Percentiles rank a stretch among this genome's conserved stretches.
Conservation (phyloP, 148 eudicot species). For the Limonium bicolor region DNA sequence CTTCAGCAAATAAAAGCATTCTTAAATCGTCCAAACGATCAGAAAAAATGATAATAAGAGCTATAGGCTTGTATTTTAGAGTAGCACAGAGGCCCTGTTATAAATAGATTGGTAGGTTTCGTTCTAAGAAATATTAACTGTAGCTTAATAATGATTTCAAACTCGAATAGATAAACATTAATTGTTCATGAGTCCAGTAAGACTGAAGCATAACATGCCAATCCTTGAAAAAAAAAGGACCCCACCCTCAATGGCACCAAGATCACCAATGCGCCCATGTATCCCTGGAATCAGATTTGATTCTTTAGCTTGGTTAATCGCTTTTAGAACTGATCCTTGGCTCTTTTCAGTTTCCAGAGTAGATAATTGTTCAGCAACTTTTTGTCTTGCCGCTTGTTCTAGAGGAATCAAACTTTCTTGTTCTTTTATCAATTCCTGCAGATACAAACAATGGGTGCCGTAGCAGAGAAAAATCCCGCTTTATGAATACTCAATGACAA, state of each 20-base stretch:
- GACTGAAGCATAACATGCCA: background rate
- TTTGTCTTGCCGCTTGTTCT: constrained; percentile 87
- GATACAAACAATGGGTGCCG: too few relatives aligned
- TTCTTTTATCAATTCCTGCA: constrained; percentile 63
- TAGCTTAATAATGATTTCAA: too few relatives aligned
- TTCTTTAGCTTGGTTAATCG: constrained; percentile 71
- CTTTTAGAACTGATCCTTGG: constrained; percentile 92
- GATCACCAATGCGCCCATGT: constrained; percentile 95
- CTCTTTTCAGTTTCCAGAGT: constrained; percentile 81
- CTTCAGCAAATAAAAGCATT: too few relatives aligned
- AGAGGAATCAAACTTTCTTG: constrained; percentile 62
- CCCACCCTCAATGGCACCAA: constrained; percentile 95
- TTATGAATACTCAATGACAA: too few relatives aligned
- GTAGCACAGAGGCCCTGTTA: too few relatives aligned
- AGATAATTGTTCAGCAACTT: constrained; percentile 63
- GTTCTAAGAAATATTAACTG: too few relatives aligned
- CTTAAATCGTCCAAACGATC: too few relatives aligned
- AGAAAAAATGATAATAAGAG: too few relatives aligned
- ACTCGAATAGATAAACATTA: background rate
- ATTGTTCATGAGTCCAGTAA: too few relatives aligned
- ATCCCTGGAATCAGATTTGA: constrained; percentile 60
- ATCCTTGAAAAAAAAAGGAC: background rate
- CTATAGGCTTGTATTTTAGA: too few relatives aligned
- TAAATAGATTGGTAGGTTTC: too few relatives aligned
- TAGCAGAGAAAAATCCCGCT: too few relatives aligned